A percentile compares a stretch with the other conserved stretches of the same genome.
Evolutionary conservation across 805 yeast species (phyloP).

Genomic region (Lipomyces yamadae): DNA sequence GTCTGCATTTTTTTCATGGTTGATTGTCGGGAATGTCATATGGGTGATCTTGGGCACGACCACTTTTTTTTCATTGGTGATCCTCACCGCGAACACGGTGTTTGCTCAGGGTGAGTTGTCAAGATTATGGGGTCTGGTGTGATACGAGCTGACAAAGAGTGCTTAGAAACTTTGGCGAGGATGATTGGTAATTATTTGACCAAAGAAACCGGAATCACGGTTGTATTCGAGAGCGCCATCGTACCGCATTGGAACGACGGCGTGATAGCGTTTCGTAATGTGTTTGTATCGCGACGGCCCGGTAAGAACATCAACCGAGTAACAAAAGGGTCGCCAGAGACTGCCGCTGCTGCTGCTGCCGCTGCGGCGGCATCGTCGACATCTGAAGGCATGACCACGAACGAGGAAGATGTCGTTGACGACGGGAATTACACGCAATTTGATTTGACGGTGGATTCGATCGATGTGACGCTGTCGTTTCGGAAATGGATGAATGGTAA

Average conservation of each 20-base stretch:
- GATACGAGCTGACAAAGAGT: not conserved
- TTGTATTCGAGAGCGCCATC: slow-evolving; percentile 89
- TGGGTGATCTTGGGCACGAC: slow-evolving; percentile 87
- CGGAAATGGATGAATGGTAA: slow-evolving; percentile 87
- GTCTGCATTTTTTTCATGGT: slow-evolving; percentile 89
- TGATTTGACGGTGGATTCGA: slow-evolving; percentile 86
- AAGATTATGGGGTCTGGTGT: not conserved
- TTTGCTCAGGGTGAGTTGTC: slow-evolving; percentile 62
- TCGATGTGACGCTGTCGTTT: slow-evolving; percentile 78
- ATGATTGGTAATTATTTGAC: slow-evolving; percentile 83
- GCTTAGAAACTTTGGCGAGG: slow-evolving; percentile 72
- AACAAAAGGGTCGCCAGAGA: slow-evolving; percentile 72
- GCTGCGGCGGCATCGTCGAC: slow-evolving; percentile 37
- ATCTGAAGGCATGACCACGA: slow-evolving; percentile 24
- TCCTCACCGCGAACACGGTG: slow-evolving; percentile 78
- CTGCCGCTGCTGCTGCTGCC: slow-evolving; percentile 65
- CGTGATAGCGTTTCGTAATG: slow-evolving; percentile 78
- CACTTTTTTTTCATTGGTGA: slow-evolving; percentile 80
- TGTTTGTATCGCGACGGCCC: slow-evolving; percentile 86
- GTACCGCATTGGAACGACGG: slow-evolving; percentile 94
- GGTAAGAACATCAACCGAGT: slow-evolving; percentile 55
- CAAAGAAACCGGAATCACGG: slow-evolving; percentile 77
- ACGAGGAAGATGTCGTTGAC: slow-evolving; percentile 49
- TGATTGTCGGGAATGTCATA: slow-evolving; percentile 82
- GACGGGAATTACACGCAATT: slow-evolving; percentile 97